Evolutionary conservation across 2,329 filamentous ascomycete species (phyloP).

Genomic region (Metarhizium humberi): DNA sequence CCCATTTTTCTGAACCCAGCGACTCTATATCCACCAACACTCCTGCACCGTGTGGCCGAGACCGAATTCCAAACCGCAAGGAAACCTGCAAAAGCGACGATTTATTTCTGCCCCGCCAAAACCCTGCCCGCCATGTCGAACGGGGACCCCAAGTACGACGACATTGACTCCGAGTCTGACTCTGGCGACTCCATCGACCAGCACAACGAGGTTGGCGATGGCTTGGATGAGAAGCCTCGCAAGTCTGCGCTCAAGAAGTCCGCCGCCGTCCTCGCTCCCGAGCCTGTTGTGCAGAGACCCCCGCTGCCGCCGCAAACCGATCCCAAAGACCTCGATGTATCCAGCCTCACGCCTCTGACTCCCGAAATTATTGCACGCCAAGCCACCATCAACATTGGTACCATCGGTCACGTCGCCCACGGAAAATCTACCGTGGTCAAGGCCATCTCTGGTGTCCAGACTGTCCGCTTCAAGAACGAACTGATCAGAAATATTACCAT

Average conservation of each 20-base stretch:
- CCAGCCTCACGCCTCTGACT: slow-evolving; percentile 71
- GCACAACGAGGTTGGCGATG: slow-evolving; percentile 48
- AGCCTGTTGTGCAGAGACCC: slow-evolving; percentile 44
- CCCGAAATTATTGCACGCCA: slow-evolving; percentile 96
- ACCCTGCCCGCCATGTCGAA: slow-evolving; percentile 36
- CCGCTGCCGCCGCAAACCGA: slow-evolving; percentile 80
- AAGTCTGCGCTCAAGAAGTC: slow-evolving; percentile 84
- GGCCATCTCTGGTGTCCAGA: slow-evolving; percentile 97
- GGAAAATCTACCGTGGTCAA: slow-evolving; percentile 98
- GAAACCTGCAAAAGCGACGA: background rate
- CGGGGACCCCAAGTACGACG: slow-evolving; percentile 57
- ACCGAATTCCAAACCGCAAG: background rate
- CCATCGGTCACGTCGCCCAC: slow-evolving; percentile 97
- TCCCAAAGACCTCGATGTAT: slow-evolving; percentile 77
- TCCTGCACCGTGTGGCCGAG: background rate
- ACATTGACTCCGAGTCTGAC: slow-evolving; percentile 64
- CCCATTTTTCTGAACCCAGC: background rate
- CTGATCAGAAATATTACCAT: slow-evolving; percentile 98
- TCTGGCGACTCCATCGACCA: slow-evolving; percentile 53
- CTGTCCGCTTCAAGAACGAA: slow-evolving; percentile 99
- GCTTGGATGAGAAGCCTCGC: slow-evolving; percentile 53
- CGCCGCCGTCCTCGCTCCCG: slow-evolving; percentile 37
- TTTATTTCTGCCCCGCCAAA: slow-evolving; percentile 18
- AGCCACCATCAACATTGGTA: slow-evolving; percentile 98
- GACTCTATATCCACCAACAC: background rate